Evolutionary conservation across 176 grass and related monocot genomes (phyloP), one percentile per base, ranked within the genome.

Genomic region (Carex pumila): DNA sequence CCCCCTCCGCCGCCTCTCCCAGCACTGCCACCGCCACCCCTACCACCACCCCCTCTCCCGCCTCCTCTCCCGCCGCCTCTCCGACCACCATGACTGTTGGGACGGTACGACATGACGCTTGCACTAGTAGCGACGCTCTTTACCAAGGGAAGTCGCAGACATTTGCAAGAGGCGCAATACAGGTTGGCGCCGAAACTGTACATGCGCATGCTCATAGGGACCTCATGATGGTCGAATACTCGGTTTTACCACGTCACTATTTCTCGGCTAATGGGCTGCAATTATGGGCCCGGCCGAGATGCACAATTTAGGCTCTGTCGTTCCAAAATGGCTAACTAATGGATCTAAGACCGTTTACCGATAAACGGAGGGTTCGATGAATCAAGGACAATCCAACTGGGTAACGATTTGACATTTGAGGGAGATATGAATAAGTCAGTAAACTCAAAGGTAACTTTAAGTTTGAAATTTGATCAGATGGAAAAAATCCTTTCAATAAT

Each of bases 81-180:
- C 3, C 91, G 85, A 47, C 87, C 90, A 22, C 91, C 85, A 55
- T 84, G 85, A 66, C 78, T 84, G 85, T 90, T 90, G 41, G 88
- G 85, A 37, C 88, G 92, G 69, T 92, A 94, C 15, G 87, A 82
- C 95, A 98, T 98, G 74, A 31, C 12, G 39, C 32, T 64, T 37
- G 73, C 73, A 50, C 45, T 64, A 80, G 63, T 15, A 81, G 80
- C 29, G 31, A 71, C 18, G 6, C 79, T 63, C 13, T 50, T 25
- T 50, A n/a, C 39, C 68, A 81, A 61, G 57, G 49, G 54, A 70
- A 59, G 50, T 55, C 12, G 50, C 73, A 73, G 70, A 31, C 17
- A 45, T 14, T 5, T 83, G 45, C 22, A 29, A 53, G 81, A 83
- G 43, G 15, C 5, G 13, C 12, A 21, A 50, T 14, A 12, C 54